These are phyloP conservation scores for Tephrocybe rancida DNA, from an alignment of 768 basidiomycete genomes.

Conservation along the genomic window DNA sequence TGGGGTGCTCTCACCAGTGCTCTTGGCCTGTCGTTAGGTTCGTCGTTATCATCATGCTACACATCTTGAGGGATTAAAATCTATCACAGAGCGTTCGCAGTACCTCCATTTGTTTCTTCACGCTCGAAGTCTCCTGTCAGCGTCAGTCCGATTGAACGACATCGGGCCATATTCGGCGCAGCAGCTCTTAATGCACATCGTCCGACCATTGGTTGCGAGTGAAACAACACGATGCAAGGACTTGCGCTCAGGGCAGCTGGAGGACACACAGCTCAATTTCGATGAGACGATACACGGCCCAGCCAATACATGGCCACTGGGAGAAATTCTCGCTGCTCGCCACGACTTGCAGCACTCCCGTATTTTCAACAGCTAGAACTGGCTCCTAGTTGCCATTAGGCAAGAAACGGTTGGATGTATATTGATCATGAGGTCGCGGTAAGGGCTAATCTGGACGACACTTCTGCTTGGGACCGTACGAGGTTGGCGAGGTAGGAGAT, in stretches of 20 bases:
- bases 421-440: constrained; percentile 48
- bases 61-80: background rate
- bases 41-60: constrained; percentile 11
- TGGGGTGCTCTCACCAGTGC: constrained; percentile 88
- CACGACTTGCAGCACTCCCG: constrained; percentile 96
- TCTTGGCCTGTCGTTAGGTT: constrained; percentile 74
- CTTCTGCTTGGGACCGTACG: constrained; percentile 90
- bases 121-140: constrained; percentile 86
- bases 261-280: constrained; percentile 27
- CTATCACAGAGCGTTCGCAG: constrained; percentile 68
- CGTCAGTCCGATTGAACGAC: constrained; percentile 88
- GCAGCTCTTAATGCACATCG: constrained; percentile 76
- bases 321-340: constrained; percentile 86
- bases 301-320: constrained; percentile 93
- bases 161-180: constrained; percentile 94
- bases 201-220: constrained; percentile 65
- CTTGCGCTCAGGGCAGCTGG: constrained; percentile 50
- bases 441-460: constrained; percentile 85
- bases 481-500: constrained; percentile 93
- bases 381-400: background rate
- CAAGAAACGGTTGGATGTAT: constrained; percentile 6
- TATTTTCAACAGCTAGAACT: constrained; percentile 84
- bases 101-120: constrained; percentile 94
- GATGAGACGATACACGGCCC: constrained; percentile 58
- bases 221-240: constrained; percentile 47